These are phyloP conservation scores for Jimgerdemannia flammicorona DNA, from an alignment of 192 early-diverging fungal species.

Conservation along the genomic window DNA sequence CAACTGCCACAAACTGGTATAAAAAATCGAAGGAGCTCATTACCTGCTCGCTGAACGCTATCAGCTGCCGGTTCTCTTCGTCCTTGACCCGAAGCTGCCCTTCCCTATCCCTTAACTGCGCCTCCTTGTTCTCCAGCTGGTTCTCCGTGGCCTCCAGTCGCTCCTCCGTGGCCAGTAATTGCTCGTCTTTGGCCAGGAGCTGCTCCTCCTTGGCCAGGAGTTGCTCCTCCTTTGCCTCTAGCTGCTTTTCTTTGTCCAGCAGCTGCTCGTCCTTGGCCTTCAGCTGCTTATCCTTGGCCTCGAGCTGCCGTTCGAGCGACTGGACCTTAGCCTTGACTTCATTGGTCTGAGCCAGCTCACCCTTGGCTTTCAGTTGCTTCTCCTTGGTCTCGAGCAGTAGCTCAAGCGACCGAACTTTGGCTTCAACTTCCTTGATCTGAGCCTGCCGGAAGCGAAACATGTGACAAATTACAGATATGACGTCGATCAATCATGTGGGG, in stretches of 20 bases:
- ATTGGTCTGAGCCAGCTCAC: background rate
- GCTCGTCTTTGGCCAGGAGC: slow-evolving; percentile 17
- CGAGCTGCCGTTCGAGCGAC: slow-evolving; percentile 6
- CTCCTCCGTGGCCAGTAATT: slow-evolving; percentile 12
- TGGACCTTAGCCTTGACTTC: background rate
- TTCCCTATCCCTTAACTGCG: background rate
- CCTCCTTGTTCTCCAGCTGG: background rate
- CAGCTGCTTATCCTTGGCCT: slow-evolving; percentile 24
- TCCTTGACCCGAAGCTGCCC: slow-evolving; percentile 19
- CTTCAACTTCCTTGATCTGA: background rate
- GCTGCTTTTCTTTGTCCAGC: slow-evolving; percentile 10
- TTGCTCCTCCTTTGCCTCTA: slow-evolving; percentile 22
- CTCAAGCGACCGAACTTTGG: background rate
- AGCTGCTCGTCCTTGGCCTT: slow-evolving; percentile 16
- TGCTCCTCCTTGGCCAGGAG: slow-evolving; percentile 9
- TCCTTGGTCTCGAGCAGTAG: slow-evolving; percentile 18
- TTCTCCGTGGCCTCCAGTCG: background rate
- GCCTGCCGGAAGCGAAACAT: background rate
- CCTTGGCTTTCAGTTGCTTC: slow-evolving; percentile 16
- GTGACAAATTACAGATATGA: background rate
- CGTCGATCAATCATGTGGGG: too few relatives aligned
- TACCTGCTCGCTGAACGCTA: slow-evolving; percentile 2
- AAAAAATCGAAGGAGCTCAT: too few relatives aligned
- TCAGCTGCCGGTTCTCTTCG: background rate
- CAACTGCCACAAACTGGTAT: too few relatives aligned